Evolutionary conservation across 2,329 filamentous ascomycete species (phyloP).

Genomic region (Dothiorella sarmentorum): DNA sequence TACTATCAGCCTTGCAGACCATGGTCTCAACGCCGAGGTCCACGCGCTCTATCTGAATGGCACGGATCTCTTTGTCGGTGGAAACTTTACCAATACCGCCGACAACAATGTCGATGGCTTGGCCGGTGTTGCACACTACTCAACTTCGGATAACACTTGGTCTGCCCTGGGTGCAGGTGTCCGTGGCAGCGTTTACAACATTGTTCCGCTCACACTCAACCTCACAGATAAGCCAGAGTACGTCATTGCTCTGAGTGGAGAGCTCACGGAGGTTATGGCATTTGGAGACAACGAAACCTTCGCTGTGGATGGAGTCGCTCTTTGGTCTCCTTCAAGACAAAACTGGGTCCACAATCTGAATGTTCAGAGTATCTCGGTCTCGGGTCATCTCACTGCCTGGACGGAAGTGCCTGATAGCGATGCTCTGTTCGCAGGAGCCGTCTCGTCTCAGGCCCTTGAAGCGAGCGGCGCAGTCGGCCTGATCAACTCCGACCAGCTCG

Average conservation of each 20-base stretch:
- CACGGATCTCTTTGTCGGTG: constrained; percentile 72
- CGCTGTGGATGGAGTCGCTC: constrained; percentile 70
- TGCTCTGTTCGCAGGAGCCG: constrained; percentile 76
- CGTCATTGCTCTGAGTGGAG: constrained; percentile 75
- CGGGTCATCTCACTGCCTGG: constrained; percentile 69
- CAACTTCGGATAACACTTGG: constrained; percentile 68
- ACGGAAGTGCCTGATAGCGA: constrained; percentile 61
- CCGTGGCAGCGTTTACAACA: constrained; percentile 69
- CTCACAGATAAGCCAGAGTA: constrained; percentile 67
- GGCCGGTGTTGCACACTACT: constrained; percentile 73
- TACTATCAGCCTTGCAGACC: constrained; percentile 59
- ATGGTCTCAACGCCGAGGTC: constrained; percentile 80
- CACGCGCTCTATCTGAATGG: constrained; percentile 65
- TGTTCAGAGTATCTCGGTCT: constrained; percentile 61
- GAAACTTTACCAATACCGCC: constrained; percentile 74
- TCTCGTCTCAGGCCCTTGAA: constrained; percentile 71
- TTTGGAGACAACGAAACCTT: constrained; percentile 63
- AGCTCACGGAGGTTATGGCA: constrained; percentile 68
- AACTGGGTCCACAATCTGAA: constrained; percentile 85
- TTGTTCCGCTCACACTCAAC: constrained; percentile 78
- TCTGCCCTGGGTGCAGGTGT: constrained; percentile 78
- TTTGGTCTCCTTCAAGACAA: constrained; percentile 82
- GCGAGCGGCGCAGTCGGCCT: constrained; percentile 71
- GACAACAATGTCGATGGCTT: constrained; percentile 62
- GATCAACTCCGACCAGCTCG: constrained; percentile 30